Base-by-base conservation (phyloP, 345 rosid genomes). In the Salix arbutifolia region DNA sequence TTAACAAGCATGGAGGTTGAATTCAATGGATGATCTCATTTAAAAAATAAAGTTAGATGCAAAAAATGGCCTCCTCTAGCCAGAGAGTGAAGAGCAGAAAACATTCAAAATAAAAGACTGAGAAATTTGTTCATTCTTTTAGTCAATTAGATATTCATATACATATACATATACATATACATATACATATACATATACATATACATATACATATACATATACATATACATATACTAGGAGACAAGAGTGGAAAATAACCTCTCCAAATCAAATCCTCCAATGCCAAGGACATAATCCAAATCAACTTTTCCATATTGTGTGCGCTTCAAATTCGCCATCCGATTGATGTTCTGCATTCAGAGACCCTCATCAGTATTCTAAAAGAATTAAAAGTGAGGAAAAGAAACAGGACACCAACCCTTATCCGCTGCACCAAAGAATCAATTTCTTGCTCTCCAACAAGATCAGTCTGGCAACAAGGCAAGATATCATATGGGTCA, bases 221-320 rank as follows among this genome's bases (percentile, higher is more conserved):
- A n/a, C 70, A 71, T 81, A 73, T 67, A 56, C 46, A 74, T 53
- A 28, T 72, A 77, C 44, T 42, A 72, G 74, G 64, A 23, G 78
- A 61, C 17, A 71, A 60, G 33, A 33, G 64, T 37, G 69, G 70
- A 83, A 83, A 48, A 69, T 73, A 76, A 95, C 97, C 99, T 90
- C 84, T 91, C 99, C 77, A 95, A 83, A 87, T 95, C 97, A 87
- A 93, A 95, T 83, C 99, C 99, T 72, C 99, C 96, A 84, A 95
- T 90, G 65, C 99, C 97, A 86, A 95, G 97, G 85, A 93, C 98
- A 85, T 91, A 93, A 75, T 91, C 98, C 88, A 93, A 84, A 90
- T 95, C 93, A 83, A 93, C 96, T 70, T 93, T 88, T 79, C 99
- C 98, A 79, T 83, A 93, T 77, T 88, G 86, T 65, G 99, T 91